A percentile compares a stretch with the other conserved stretches of the same genome.
These are phyloP conservation scores for Puccinia triticina DNA, from an alignment of 1,284 basidiomycete species.

Conservation along the genomic window DNA sequence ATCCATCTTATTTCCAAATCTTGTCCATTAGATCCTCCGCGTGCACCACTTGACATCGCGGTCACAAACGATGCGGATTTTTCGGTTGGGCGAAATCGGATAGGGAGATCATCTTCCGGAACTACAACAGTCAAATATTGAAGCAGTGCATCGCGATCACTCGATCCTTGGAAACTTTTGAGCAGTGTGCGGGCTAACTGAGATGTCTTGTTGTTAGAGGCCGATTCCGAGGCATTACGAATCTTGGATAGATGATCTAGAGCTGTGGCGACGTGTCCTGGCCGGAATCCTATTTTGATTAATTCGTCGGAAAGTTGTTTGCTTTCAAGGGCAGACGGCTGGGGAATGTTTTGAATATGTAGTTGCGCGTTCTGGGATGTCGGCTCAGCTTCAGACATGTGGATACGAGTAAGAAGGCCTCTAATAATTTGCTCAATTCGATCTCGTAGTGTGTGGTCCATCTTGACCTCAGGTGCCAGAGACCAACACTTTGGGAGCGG, in stretches of 20 bases:
- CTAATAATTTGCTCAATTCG: constrained; percentile 81
- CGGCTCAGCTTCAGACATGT: constrained; percentile 52
- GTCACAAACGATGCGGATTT: constrained; percentile 72
- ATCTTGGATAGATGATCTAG: constrained; percentile 31
- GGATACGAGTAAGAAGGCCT: constrained; percentile 65
- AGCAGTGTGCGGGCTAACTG: constrained; percentile 59
- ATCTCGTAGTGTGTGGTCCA: constrained; percentile 76
- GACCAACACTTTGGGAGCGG: constrained; percentile 66
- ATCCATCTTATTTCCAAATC: constrained; percentile 78
- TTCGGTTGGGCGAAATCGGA: constrained; percentile 67
- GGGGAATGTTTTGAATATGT: background rate
- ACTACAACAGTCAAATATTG: constrained; percentile 72
- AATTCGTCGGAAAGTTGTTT: constrained; percentile 57
- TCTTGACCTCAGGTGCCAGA: constrained; percentile 78
- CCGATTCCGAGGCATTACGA: constrained; percentile 47
- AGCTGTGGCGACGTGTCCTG: constrained; percentile 57
- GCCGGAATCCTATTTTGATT: constrained; percentile 57
- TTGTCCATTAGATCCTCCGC: constrained; percentile 64
- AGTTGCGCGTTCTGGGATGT: background rate
- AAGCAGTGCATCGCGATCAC: constrained; percentile 64
- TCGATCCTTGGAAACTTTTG: constrained; percentile 64
- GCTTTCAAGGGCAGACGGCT: constrained; percentile 57
- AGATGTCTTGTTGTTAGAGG: constrained; percentile 57
- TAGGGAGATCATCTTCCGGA: constrained; percentile 77
- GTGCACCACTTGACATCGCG: constrained; percentile 12